A percentile compares a stretch with the other conserved stretches of the same genome.
phyloP scores from a whole-genome alignment of 306 rosid species.

The Quercus agrifolia region DNA sequence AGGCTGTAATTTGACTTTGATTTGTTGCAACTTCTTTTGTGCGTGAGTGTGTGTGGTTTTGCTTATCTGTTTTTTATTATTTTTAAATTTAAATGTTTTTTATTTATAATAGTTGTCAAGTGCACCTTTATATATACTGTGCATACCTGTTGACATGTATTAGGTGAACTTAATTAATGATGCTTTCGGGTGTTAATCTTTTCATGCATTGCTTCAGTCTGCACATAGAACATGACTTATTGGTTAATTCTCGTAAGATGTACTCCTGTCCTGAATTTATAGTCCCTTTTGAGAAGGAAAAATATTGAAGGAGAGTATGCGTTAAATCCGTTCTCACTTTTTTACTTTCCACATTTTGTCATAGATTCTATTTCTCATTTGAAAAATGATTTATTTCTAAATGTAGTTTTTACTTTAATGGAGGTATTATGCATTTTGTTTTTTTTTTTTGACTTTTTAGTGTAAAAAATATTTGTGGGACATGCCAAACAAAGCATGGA shows the following conservation, averaged over 20 bases:
- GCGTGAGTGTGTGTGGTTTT: not conserved
- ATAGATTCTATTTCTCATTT: not conserved
- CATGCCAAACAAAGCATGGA: not conserved
- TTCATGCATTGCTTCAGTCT: not conserved
- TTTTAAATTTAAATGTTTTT: too few relatives aligned
- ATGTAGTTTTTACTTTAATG: not conserved
- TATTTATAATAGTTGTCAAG: not conserved
- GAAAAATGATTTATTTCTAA: not conserved
- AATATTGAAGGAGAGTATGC: not conserved
- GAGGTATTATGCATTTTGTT: not conserved
- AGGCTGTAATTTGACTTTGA: too few relatives aligned
- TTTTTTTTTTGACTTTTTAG: not conserved
- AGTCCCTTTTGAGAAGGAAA: not conserved
- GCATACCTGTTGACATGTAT: not conserved
- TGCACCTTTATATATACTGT: not conserved
- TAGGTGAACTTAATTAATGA: not conserved
- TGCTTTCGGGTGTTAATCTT: too few relatives aligned
- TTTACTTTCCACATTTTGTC: not conserved
- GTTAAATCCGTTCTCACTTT: not conserved
- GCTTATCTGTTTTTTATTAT: not conserved
- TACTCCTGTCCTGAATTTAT: not conserved
- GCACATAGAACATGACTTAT: not conserved
- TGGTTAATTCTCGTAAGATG: not conserved
- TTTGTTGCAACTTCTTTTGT: too few relatives aligned
- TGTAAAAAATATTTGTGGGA: not conserved